Evolutionary conservation across 345 rosid genomes (phyloP), one percentile per base, ranked within the genome.

Genomic region (Pugionium cornutum): DNA sequence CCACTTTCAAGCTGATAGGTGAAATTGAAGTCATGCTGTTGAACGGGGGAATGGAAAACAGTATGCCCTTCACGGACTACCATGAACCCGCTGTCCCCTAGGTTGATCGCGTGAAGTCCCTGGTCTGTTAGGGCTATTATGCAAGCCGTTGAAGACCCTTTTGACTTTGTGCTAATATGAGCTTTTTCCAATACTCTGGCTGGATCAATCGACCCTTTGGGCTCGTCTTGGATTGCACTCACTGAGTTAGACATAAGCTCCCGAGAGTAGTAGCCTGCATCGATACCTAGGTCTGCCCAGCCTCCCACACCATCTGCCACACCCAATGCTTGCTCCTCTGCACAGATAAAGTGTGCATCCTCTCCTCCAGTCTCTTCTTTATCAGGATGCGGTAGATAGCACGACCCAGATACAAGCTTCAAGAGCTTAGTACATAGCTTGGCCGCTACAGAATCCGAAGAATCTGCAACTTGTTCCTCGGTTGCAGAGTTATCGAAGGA

Each of bases 281-380:
- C 86, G 51, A 94, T 83, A 64, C 99, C 99, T 8, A 76, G 83
- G 71, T 83, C 94, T 8, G 97, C 99, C 99, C 99, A 94, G 34
- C 97, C 99, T 47, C 99, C 99, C 74, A 94, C 99, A 53, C 97
- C 99, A 78, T 94, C 99, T 36, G 99, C 99, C 72, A 90, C 89
- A 46, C 97, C 97, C 35, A 94, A 53, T 9, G 96, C 99, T 51
- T 94, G 95, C 69, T 84, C 86, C 66, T 90, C 88, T 8, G 80
- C 37, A 69, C 95, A 90, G 32, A 94, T 82, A 63, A 94, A 94
- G 70, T 94, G 99, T 11, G 99, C 99, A 85, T 94, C 99, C 76
- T 94, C 99, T 53, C 99, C 99, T 10, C 99, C 99, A 25, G 97
- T 90, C 42, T 84, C 91, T 73, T 90, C 99, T 81, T 94, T 94